A percentile compares a stretch with the other conserved stretches of the same genome.
phyloP scores from a whole-genome alignment of 208 protist species.

The Leishmania amazonensis region DNA sequence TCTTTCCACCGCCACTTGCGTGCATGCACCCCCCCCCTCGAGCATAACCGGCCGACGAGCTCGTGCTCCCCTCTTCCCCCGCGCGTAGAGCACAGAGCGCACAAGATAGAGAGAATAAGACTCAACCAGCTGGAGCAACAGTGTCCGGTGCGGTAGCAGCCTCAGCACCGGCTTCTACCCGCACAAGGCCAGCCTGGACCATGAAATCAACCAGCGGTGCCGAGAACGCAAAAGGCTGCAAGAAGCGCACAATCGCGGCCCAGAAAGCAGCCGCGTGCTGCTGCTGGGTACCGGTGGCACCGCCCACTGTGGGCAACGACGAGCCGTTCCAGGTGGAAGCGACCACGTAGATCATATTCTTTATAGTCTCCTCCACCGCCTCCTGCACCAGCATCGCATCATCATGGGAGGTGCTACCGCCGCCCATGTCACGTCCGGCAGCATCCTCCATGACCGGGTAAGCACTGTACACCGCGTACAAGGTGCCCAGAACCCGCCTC shows the following conservation, averaged over 20 bases:
- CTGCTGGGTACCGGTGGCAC: neutral
- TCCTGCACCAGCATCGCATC: constrained; percentile 59
- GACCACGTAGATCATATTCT: constrained; percentile 87
- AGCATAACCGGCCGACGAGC: too few relatives aligned
- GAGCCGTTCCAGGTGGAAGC: constrained; percentile 25
- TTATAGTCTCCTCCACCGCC: constrained; percentile 86
- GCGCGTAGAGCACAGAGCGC: too few relatives aligned
- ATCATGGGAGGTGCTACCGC: constrained; percentile 19
- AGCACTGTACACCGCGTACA: constrained; percentile 75
- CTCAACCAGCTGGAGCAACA: neutral
- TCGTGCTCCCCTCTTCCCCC: neutral
- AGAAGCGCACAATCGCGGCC: constrained; percentile 35
- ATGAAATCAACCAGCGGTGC: constrained; percentile 47
- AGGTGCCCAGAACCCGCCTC: constrained; percentile 68
- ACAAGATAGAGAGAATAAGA: neutral
- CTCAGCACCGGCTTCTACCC: neutral
- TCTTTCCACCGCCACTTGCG: neutral
- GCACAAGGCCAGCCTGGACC: constrained; percentile 28
- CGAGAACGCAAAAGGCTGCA: constrained; percentile 64
- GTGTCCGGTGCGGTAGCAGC: neutral
- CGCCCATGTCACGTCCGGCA: neutral
- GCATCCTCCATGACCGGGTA: constrained; percentile 19
- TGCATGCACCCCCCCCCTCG: neutral
- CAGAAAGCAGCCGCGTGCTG: constrained; percentile 38
- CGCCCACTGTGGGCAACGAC: neutral